Conservation (phyloP, 768 basidiomycete species). For the Tricholoma saponaceum region DNA sequence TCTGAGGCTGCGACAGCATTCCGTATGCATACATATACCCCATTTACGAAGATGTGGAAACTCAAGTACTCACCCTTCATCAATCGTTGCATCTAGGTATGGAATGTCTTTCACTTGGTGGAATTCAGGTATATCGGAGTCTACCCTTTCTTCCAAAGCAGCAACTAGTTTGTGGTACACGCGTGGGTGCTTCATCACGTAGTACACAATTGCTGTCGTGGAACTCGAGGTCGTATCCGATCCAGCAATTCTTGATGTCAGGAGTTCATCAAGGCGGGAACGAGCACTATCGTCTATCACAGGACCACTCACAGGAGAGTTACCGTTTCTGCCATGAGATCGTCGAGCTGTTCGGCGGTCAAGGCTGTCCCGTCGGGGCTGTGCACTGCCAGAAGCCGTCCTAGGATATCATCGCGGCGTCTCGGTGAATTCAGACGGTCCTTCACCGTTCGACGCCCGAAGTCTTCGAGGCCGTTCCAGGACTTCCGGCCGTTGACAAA, state of each 20-base stretch:
- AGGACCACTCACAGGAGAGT: constrained; percentile 22
- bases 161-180: constrained; percentile 19
- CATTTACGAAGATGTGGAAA: not conserved
- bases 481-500: constrained; percentile 19
- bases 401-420: constrained; percentile 23
- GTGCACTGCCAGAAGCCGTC: constrained; percentile 20
- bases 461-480: constrained; percentile 16
- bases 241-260: constrained; percentile 25
- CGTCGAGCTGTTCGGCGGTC: constrained; percentile 17
- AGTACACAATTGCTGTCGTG: constrained; percentile 24
- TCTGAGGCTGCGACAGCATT: constrained; percentile 19
- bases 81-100: constrained; percentile 23
- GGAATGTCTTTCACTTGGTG: constrained; percentile 22
- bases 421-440: constrained; percentile 17
- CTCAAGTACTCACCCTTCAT: constrained; percentile 25
- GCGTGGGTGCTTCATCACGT: constrained; percentile 18
- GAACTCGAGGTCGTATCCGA: constrained; percentile 32
- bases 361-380: constrained; percentile 8
- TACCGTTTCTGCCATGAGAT: constrained; percentile 24
- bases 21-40: not conserved
- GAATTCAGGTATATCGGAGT: constrained; percentile 10
- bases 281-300: not conserved
- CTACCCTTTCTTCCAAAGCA: constrained; percentile 11
- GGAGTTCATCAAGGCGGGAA: not conserved
- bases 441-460: constrained; percentile 20